Conservation (phyloP, 2,329 filamentous ascomycete genomes). For the Fusarium compactum region DNA sequence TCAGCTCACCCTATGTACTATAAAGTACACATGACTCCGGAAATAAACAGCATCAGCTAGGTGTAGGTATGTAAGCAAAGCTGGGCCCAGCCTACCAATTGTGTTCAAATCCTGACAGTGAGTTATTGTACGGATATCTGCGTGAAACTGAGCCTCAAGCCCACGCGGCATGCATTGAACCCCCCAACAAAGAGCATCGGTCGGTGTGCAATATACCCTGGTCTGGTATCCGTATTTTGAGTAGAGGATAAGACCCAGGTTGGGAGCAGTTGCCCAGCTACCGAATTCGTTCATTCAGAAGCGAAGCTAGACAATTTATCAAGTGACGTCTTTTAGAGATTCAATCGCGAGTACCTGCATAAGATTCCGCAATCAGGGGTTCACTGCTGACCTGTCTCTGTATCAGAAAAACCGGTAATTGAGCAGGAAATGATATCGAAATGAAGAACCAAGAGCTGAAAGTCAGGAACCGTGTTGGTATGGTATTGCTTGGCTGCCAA, state of each 20-base stretch:
- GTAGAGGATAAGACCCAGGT: not conserved
- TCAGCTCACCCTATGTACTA: constrained; percentile 13
- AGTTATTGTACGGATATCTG: not conserved
- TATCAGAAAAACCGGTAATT: constrained; percentile 23
- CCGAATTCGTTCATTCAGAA: not conserved
- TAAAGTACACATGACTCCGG: not conserved
- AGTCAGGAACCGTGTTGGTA: constrained; percentile 7
- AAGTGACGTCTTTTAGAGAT: not conserved
- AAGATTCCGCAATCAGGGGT: constrained; percentile 21
- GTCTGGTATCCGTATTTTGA: constrained; percentile 1
- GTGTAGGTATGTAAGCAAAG: not conserved
- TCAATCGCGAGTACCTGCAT: constrained; percentile 34
- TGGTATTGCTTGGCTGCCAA: constrained; percentile 12
- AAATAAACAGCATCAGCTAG: constrained; percentile 21
- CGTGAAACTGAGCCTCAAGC: constrained; percentile 27
- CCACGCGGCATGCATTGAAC: constrained; percentile 12
- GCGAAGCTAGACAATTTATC: not conserved
- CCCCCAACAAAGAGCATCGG: not conserved
- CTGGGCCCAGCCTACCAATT: not conserved
- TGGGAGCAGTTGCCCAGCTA: not conserved
- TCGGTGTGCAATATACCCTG: constrained; percentile 1
- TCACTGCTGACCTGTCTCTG: constrained; percentile 5
- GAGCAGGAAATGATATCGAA: not conserved
- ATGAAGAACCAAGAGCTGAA: constrained; percentile 7
- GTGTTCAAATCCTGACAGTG: not conserved